Evolutionary conservation across 371 early-diverging fungal genomes (phyloP).

Genomic region (Smittium culicis): DNA sequence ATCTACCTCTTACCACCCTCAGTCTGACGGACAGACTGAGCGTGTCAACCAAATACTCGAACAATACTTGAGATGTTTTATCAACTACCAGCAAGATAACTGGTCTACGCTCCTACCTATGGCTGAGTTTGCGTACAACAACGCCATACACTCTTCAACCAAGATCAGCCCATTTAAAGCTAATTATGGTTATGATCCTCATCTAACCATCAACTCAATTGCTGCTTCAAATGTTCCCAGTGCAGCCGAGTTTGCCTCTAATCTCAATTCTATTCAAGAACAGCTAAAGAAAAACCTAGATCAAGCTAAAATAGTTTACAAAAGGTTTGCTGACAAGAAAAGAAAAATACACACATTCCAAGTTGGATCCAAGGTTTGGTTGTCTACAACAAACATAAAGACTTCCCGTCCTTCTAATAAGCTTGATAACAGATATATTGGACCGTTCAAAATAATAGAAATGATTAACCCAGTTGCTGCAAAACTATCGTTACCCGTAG

Average conservation of each 20-base stretch:
- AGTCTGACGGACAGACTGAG: constrained; percentile 42
- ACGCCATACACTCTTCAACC: constrained; percentile 14
- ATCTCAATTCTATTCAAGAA: constrained; percentile 6
- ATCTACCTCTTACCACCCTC: constrained; percentile 34
- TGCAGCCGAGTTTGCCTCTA: neutral
- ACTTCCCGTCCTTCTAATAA: constrained; percentile 8
- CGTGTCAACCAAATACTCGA: constrained; percentile 27
- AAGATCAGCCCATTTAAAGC: constrained; percentile 19
- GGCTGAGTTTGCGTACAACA: constrained; percentile 33
- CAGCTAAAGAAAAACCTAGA: neutral
- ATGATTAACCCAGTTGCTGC: constrained; percentile 9
- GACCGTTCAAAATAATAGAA: constrained; percentile 12
- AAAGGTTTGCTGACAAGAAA: constrained; percentile 13
- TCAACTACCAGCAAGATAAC: constrained; percentile 23
- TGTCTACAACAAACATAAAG: neutral
- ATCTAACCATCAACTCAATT: neutral
- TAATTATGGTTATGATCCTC: constrained; percentile 24
- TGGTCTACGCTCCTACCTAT: constrained; percentile 24
- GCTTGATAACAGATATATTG: constrained; percentile 9
- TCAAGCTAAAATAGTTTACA: neutral
- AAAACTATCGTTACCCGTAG: constrained; percentile 7
- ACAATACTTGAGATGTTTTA: constrained; percentile 26
- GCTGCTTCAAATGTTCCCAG: neutral
- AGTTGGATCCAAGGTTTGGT: constrained; percentile 11
- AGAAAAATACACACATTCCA: neutral